Base-by-base conservation (phyloP, 2,329 filamentous ascomycete species). In the Calonectria pteridis region DNA sequence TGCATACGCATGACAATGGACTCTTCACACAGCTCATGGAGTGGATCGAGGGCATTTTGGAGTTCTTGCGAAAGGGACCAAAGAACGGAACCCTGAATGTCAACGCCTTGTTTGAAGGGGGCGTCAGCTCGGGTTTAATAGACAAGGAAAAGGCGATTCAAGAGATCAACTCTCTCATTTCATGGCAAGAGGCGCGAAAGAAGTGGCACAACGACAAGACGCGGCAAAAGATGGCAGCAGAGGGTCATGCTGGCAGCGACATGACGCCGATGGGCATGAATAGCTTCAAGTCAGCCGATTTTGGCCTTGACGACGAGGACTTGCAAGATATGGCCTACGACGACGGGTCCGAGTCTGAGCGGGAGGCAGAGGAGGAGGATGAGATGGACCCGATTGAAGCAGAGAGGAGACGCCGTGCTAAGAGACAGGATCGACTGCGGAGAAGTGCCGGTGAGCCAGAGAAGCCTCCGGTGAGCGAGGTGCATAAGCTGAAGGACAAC, bases 131-230 rank as follows among this genome's bases (percentile, higher is more conserved):
- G 29, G 90, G 91, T 9, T 84, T 89, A 66, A 87, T 99, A 66
- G 90, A 98, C 82, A 93, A 93, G 82, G 88, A 90, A 2, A 91
- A 91, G 76, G 94, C 94, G 0, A 91, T 96, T 11, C 86, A 86
- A 4, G 97, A 99, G 85, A 96, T 98, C 81, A 92, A 98, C 81
- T 87, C 90, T 35, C 88, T 99, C 64, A 97, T 99, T 78, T 89
- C 93, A 62, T 99, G 97, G 97, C 97, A 99, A 84, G 95, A 96
- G 82, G 94, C 95, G 51, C 90, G 97, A 69, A 98, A 99, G 89
- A 96, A 96, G 86, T 99, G 97, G 97, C 97, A 99, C 83, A 93
- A 96, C 74, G 95, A 98, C 85, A 99, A 99, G 89, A 99, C 97
- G 11, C 89, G 96, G 68, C 97, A 98, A 87, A 99, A 99, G 89